A percentile compares a stretch with the other conserved stretches of the same genome.
Evolutionary conservation across 2,329 filamentous ascomycete genomes (phyloP).

Genomic region (Curvularia eragrostidis): DNA sequence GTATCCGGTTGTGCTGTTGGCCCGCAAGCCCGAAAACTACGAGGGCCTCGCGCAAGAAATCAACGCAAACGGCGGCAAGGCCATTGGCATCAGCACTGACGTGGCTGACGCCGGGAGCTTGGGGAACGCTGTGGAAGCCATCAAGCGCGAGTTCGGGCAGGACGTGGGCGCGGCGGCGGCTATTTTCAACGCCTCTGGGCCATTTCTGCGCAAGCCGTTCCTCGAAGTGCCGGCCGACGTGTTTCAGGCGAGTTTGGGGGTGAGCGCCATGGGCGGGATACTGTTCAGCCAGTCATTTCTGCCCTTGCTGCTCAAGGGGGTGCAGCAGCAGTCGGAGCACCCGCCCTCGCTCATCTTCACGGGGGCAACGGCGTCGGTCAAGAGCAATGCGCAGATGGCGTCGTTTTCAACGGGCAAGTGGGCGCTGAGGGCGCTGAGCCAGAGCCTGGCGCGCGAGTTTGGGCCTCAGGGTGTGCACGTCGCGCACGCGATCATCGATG

Average conservation of each 20-base stretch:
- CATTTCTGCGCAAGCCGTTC: constrained; percentile 66
- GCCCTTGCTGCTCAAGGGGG: constrained; percentile 71
- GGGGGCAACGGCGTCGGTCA: constrained; percentile 81
- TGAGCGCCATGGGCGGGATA: constrained; percentile 68
- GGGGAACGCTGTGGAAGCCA: constrained; percentile 66
- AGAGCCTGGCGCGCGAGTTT: constrained; percentile 82
- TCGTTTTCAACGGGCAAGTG: constrained; percentile 83
- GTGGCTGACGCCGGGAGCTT: constrained; percentile 64
- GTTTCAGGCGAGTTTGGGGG: constrained; percentile 59
- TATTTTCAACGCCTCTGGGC: constrained; percentile 72
- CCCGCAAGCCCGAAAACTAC: constrained; percentile 71
- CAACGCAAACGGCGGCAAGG: constrained; percentile 69
- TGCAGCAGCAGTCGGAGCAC: constrained; percentile 58
- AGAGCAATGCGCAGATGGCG: constrained; percentile 72
- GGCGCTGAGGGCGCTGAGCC: constrained; percentile 74
- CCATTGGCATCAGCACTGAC: constrained; percentile 73
- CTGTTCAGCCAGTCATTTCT: constrained; percentile 75
- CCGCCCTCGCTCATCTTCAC: constrained; percentile 86
- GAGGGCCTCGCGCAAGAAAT: constrained; percentile 73
- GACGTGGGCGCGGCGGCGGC: constrained; percentile 62
- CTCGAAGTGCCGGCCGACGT: constrained; percentile 66
- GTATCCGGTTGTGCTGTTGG: constrained; percentile 78
- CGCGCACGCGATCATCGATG: constrained; percentile 81
- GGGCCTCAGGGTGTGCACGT: constrained; percentile 85
- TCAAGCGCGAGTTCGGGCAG: constrained; percentile 65